These are phyloP conservation scores for Stellera chamaejasme DNA, from an alignment of 345 rosid species.

Conservation along the genomic window DNA sequence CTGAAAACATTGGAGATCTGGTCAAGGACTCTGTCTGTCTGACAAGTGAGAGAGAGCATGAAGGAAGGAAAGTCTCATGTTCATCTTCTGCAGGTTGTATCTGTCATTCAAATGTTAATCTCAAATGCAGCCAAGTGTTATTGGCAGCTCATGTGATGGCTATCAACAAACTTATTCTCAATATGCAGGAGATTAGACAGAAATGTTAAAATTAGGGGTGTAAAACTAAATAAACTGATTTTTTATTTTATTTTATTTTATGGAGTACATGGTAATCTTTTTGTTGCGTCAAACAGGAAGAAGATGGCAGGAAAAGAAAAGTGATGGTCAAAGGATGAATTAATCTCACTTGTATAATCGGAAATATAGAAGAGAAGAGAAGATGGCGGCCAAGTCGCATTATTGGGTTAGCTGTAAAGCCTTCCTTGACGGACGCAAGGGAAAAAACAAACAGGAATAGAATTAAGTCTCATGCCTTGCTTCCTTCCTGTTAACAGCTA, in stretches of 20 bases:
- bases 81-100: neutral
- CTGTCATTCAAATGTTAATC: constrained; percentile 1
- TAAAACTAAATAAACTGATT: too few species aligned
- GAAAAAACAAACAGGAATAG: too few species aligned
- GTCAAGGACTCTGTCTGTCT: constrained; percentile 88
- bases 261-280: too few species aligned
- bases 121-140: constrained; percentile 42
- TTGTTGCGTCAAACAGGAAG: too few species aligned
- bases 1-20: constrained; percentile 90
- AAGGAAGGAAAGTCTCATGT: constrained; percentile 58
- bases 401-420: constrained; percentile 16
- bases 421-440: constrained; percentile 8
- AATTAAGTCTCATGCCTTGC: constrained; percentile 5
- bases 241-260: too few species aligned
- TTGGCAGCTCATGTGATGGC: constrained; percentile 42
- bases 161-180: constrained; percentile 50
- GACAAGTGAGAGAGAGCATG: constrained; percentile 36
- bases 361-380: too few species aligned
- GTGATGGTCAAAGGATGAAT: too few species aligned
- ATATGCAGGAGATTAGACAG: constrained; percentile 43
- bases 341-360: too few species aligned
- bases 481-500: constrained; percentile 8
- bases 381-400: too few species aligned
- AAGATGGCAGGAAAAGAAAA: too few species aligned
- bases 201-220: too few species aligned